These are phyloP conservation scores for Amyloporia xantha DNA, from an alignment of 768 basidiomycete genomes.

Conservation along the genomic window DNA sequence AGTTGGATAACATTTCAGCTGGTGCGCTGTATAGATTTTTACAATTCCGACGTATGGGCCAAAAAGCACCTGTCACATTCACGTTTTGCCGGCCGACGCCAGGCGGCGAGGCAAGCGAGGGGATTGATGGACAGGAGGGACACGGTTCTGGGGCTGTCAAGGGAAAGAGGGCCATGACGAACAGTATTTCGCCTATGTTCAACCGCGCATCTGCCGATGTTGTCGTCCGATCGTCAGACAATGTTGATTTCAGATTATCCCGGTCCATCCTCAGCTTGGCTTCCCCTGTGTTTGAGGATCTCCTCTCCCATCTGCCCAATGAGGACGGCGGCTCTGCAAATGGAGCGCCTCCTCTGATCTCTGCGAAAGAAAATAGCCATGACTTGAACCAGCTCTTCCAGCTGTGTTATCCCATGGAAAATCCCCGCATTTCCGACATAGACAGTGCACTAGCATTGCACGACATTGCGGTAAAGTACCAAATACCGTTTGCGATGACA, in stretches of 20 bases:
- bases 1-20: slow-evolving; percentile 1
- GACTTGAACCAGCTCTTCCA: background rate
- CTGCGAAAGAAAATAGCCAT: background rate
- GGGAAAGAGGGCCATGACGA: background rate
- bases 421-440: background rate
- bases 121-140: background rate
- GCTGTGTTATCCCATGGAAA: slow-evolving; percentile 6
- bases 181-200: background rate
- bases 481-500: background rate
- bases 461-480: background rate
- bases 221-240: slow-evolving; percentile 22
- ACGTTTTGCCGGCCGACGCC: background rate
- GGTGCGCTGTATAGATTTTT: slow-evolving; percentile 2
- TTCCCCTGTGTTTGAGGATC: slow-evolving; percentile 20
- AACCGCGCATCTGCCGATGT: slow-evolving; percentile 13
- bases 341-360: background rate
- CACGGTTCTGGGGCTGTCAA: too few relatives aligned
- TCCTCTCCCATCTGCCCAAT: background rate
- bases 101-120: background rate
- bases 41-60: background rate
- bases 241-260: slow-evolving; percentile 18
- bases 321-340: background rate
- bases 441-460: background rate
- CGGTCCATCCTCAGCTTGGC: slow-evolving; percentile 22
- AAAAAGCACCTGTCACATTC: background rate